Percentiles rank a stretch among this genome's conserved stretches.
Conservation (phyloP, 176 grass and related monocot genomes). For the Poa annua region DNA sequence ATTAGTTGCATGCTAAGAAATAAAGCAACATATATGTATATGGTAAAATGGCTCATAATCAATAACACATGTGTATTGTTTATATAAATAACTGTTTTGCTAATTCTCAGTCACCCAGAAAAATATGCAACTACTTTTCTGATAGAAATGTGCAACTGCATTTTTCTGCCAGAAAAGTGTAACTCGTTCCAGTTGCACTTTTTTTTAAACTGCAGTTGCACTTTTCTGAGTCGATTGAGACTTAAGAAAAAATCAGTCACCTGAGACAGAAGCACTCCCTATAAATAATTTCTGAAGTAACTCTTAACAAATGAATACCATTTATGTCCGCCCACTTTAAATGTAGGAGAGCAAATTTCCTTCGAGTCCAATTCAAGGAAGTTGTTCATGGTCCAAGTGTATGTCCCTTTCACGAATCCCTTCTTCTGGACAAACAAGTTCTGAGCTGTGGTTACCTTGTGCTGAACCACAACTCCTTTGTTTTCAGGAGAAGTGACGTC, state of each 20-base stretch:
- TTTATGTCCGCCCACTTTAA: constrained; percentile 19
- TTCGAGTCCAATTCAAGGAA: not conserved
- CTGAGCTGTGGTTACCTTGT: constrained; percentile 15
- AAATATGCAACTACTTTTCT: no score
- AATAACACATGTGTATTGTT: no score
- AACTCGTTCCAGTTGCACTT: no score
- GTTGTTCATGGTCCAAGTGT: constrained; percentile 34
- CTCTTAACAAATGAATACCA: constrained; percentile 14
- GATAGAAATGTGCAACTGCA: no score
- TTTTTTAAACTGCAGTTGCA: no score
- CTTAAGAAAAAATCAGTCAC: no score
- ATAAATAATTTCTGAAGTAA: not conserved
- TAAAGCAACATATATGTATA: not conserved
- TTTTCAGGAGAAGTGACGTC: not conserved
- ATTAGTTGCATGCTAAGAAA: not conserved
- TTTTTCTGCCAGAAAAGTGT: no score
- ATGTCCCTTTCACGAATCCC: constrained; percentile 36
- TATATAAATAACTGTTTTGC: no score
- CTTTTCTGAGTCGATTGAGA: no score
- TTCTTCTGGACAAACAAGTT: constrained; percentile 46
- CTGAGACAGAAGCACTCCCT: no score
- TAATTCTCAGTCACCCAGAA: no score
- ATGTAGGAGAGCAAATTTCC: constrained; percentile 2
- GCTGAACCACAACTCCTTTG: not conserved
- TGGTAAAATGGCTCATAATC: no score